Evolutionary conservation across 129 eudicot genomes (phyloP), one percentile per base, ranked within the genome.

Genomic region (Artemisia annua): DNA sequence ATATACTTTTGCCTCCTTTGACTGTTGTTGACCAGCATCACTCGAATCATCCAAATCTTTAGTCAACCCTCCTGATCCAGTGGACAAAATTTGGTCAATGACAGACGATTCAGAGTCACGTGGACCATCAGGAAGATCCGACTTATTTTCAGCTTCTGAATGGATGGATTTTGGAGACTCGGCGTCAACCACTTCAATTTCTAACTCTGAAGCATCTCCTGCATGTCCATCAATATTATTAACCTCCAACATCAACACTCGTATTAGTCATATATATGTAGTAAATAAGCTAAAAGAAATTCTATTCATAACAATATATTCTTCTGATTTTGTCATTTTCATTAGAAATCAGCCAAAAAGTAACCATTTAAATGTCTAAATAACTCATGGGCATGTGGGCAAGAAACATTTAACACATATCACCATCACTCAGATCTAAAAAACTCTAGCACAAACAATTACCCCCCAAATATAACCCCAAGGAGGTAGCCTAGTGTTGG

Each of bases 81-180:
- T 82, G n/a, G 92, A 80, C 87, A 94, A 65, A 74, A 94, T 90
- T 77, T 87, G 84, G 73, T 94, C 98, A 58, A 94, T 67, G 44
- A 82, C 89, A 62, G 91, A 87, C 50, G 96, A 60, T 56, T 90
- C 87, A 20, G 78, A 26, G 51, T 59, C 79, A 16, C 30, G 13
- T 54, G 69, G 79, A 83, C 48, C 86, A 52, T 22, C 74, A 49
- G 73, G 63, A 2, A 67, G 63, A 22, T 80, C 70, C 15, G 15
- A 54, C 61, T 77, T 71, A 32, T 70, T 76, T 75, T 84, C 79
- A 54, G 76, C 69, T 82, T 85, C 84, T 24, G 19, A 54, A 58
- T 73, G 69, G 55, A 75, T 5, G 30, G 83, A 65, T 26, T 69
- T 81, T 22, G 72, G 58, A 70, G 72, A 16, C 46, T 64, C 82